Conservation (phyloP, 306 rosid species). For the Prunus davidiana region DNA sequence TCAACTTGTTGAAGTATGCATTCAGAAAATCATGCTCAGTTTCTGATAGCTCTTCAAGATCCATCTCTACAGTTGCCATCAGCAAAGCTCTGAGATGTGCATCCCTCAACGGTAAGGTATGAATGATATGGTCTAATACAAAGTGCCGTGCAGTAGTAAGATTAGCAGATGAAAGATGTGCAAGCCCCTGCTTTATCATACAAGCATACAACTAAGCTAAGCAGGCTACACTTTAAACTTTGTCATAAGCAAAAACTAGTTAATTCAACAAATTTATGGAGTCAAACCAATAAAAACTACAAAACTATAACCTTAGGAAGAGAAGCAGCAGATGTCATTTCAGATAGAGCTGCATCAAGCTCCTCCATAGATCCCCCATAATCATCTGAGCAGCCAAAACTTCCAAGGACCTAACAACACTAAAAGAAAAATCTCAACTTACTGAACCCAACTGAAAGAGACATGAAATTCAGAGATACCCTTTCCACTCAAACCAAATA, state of each 20-base stretch:
- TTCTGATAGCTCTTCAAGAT: slow-evolving; percentile 29
- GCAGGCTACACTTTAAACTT: background rate
- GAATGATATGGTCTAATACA: slow-evolving; percentile 30
- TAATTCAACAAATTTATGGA: background rate
- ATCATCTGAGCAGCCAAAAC: slow-evolving; percentile 27
- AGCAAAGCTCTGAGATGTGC: slow-evolving; percentile 35
- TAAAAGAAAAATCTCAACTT: background rate
- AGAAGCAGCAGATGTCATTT: slow-evolving; percentile 27
- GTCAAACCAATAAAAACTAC: background rate
- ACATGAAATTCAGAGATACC: background rate
- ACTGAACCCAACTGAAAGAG: background rate
- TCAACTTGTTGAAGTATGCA: slow-evolving; percentile 29
- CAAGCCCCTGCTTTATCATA: slow-evolving; percentile 26
- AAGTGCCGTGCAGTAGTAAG: slow-evolving; percentile 14
- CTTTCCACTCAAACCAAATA: background rate
- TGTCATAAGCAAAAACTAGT: background rate
- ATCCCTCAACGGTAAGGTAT: slow-evolving; percentile 25
- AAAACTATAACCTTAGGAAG: slow-evolving; percentile 33
- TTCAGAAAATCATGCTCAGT: slow-evolving; percentile 20
- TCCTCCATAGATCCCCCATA: slow-evolving; percentile 29
- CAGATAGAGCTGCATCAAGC: slow-evolving; percentile 38
- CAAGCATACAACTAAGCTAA: background rate
- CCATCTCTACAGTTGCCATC: slow-evolving; percentile 29
- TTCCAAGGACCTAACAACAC: slow-evolving; percentile 22
- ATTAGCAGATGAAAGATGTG: slow-evolving; percentile 26